These are phyloP conservation scores for Cyclotella atomus DNA, from an alignment of 108 stramenopile species.

Conservation along the genomic window DNA sequence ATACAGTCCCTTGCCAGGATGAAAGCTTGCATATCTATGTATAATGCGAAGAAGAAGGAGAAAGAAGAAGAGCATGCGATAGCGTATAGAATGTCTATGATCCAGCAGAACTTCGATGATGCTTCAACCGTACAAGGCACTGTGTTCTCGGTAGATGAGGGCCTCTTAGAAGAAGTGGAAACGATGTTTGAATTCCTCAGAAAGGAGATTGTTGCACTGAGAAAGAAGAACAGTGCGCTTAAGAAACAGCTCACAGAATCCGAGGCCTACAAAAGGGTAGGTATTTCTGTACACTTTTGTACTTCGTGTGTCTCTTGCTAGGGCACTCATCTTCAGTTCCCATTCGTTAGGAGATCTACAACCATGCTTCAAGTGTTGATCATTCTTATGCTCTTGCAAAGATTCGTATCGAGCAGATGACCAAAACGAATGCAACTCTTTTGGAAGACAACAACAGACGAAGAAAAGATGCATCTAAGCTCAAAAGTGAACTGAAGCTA, in stretches of 20 bases:
- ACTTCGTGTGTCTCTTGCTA: no score
- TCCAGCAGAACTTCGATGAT: constrained; percentile 54
- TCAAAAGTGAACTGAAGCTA: constrained; percentile 50
- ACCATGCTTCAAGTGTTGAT: constrained; percentile 38
- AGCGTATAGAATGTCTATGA: constrained; percentile 44
- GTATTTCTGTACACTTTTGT: not conserved
- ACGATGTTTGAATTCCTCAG: constrained; percentile 63
- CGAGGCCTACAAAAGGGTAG: constrained; percentile 53
- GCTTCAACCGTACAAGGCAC: constrained; percentile 44
- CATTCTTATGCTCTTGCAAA: constrained; percentile 49
- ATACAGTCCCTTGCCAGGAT: constrained; percentile 38
- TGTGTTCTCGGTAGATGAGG: constrained; percentile 53
- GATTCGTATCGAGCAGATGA: constrained; percentile 48
- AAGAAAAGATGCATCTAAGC: constrained; percentile 37
- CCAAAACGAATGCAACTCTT: constrained; percentile 40
- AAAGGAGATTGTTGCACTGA: constrained; percentile 54
- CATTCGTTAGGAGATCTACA: constrained; percentile 35
- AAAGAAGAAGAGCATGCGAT: constrained; percentile 28
- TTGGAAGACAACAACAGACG: constrained; percentile 42
- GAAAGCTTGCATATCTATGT: constrained; percentile 23
- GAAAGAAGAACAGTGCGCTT: constrained; percentile 51
- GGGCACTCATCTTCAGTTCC: no score
- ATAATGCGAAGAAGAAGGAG: constrained; percentile 33
- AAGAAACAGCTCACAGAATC: constrained; percentile 45
- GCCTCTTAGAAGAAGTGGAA: constrained; percentile 56